Percentiles rank a stretch among this genome's conserved stretches.
Conservation (phyloP, 148 eudicot genomes). For the Rhododendron ferrugineum region DNA sequence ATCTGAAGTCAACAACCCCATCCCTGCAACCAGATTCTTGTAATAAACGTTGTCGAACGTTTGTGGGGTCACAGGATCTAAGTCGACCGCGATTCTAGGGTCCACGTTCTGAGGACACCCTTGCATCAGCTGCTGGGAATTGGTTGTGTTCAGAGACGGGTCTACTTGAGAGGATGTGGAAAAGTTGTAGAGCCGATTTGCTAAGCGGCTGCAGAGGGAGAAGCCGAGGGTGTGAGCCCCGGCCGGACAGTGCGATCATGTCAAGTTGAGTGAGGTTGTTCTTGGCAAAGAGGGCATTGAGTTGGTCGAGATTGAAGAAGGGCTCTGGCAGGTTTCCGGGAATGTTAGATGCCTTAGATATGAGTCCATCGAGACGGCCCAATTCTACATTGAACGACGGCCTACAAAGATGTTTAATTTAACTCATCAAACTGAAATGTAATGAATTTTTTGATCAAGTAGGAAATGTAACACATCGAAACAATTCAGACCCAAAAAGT, state of each 20-base stretch:
- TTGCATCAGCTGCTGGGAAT: constrained; percentile 41
- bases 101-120: constrained; percentile 44
- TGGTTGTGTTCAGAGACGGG: constrained; percentile 38
- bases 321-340: constrained; percentile 52
- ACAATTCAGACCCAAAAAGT: background rate
- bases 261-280: constrained; percentile 40
- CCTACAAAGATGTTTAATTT: constrained; percentile 19
- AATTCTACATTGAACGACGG: constrained; percentile 52
- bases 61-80: constrained; percentile 51
- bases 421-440: background rate
- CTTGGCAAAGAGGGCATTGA: constrained; percentile 37
- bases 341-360: constrained; percentile 48
- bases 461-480: background rate
- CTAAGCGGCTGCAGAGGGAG: constrained; percentile 52
- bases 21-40: constrained; percentile 53
- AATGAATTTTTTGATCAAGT: background rate
- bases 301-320: constrained; percentile 28
- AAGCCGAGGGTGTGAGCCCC: constrained; percentile 61
- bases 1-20: constrained; percentile 61
- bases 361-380: constrained; percentile 67
- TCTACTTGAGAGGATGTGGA: constrained; percentile 33
- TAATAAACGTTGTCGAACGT: constrained; percentile 54
- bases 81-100: constrained; percentile 25
- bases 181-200: constrained; percentile 49
- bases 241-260: constrained; percentile 58